Evolutionary conservation across 139 green algal species (phyloP).

Genomic region (Picochlorum sp.): DNA sequence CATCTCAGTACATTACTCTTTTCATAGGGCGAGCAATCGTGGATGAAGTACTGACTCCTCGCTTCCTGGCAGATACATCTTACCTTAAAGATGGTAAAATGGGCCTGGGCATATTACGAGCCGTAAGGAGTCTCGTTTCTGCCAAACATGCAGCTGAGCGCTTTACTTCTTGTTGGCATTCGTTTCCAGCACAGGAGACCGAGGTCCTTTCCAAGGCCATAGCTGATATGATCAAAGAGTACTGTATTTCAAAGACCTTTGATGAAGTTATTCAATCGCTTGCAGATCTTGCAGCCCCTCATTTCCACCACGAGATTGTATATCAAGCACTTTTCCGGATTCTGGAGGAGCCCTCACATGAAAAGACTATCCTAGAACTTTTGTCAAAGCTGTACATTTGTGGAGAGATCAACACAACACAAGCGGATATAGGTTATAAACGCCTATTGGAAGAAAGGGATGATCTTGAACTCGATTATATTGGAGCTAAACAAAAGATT

Average conservation of each 20-base stretch:
- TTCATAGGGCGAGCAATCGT: slow-evolving; percentile 64
- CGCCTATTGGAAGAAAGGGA: not conserved
- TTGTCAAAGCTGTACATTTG: slow-evolving; percentile 12
- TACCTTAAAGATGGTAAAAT: slow-evolving; percentile 41
- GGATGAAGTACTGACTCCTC: slow-evolving; percentile 85
- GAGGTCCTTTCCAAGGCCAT: slow-evolving; percentile 28
- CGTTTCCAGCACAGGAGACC: slow-evolving; percentile 20
- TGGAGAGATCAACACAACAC: slow-evolving; percentile 24
- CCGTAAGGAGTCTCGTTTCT: slow-evolving; percentile 41
- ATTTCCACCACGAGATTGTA: slow-evolving; percentile 75
- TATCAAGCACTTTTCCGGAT: slow-evolving; percentile 20
- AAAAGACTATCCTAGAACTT: slow-evolving; percentile 4
- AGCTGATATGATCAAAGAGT: slow-evolving; percentile 25
- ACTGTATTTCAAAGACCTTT: slow-evolving; percentile 14
- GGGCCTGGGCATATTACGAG: slow-evolving; percentile 52
- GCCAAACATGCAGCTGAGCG: slow-evolving; percentile 67
- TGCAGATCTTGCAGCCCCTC: slow-evolving; percentile 47
- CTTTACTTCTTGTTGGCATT: slow-evolving; percentile 70
- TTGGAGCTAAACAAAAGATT: not conserved
- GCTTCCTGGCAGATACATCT: slow-evolving; percentile 58
- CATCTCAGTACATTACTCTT: slow-evolving; percentile 50
- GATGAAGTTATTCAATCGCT: slow-evolving; percentile 47
- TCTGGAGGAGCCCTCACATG: not conserved
- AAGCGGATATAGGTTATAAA: not conserved
- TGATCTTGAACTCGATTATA: slow-evolving; percentile 2